These are phyloP conservation scores for Mortierella sp. DNA, from an alignment of 371 early-diverging fungal genomes.

Conservation along the genomic window DNA sequence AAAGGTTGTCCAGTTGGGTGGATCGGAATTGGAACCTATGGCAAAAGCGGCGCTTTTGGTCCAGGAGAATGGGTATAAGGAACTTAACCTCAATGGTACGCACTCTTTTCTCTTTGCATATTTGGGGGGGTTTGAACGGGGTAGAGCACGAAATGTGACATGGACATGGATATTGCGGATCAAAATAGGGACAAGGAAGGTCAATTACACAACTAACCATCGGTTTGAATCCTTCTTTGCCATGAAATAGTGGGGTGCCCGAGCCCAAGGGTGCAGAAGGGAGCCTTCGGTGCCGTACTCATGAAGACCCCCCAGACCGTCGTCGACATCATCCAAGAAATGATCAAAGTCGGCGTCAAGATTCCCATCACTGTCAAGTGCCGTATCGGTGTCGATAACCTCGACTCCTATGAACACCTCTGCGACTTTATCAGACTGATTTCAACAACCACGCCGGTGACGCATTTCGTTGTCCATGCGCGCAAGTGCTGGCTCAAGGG, in stretches of 20 bases:
- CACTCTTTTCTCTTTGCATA: background rate
- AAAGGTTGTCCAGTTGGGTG: slow-evolving; percentile 76
- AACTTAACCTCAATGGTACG: slow-evolving; percentile 79
- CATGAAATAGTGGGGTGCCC: slow-evolving; percentile 76
- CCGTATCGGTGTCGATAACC: slow-evolving; percentile 80
- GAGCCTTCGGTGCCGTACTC: slow-evolving; percentile 80
- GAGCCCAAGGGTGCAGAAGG: slow-evolving; percentile 77
- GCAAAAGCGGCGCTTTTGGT: slow-evolving; percentile 66
- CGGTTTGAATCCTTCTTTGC: background rate
- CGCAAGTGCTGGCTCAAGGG: slow-evolving; percentile 90
- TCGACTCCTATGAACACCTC: slow-evolving; percentile 76
- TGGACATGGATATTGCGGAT: background rate
- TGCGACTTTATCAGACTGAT: slow-evolving; percentile 62
- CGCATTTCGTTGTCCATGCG: slow-evolving; percentile 87
- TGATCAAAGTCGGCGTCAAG: slow-evolving; percentile 62
- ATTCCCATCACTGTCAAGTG: slow-evolving; percentile 83
- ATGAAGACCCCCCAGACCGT: slow-evolving; percentile 79
- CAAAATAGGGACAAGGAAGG: background rate
- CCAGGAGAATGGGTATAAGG: slow-evolving; percentile 65
- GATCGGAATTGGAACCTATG: slow-evolving; percentile 67
- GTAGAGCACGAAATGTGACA: background rate
- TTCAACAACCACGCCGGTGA: slow-evolving; percentile 58
- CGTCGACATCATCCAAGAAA: slow-evolving; percentile 70
- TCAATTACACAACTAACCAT: background rate
- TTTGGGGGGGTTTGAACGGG: background rate